A percentile compares a stretch with the other conserved stretches of the same genome.
Evolutionary conservation across 352 stramenopile genomes (phyloP).

Genomic region (Phytophthora niederhauseri): DNA sequence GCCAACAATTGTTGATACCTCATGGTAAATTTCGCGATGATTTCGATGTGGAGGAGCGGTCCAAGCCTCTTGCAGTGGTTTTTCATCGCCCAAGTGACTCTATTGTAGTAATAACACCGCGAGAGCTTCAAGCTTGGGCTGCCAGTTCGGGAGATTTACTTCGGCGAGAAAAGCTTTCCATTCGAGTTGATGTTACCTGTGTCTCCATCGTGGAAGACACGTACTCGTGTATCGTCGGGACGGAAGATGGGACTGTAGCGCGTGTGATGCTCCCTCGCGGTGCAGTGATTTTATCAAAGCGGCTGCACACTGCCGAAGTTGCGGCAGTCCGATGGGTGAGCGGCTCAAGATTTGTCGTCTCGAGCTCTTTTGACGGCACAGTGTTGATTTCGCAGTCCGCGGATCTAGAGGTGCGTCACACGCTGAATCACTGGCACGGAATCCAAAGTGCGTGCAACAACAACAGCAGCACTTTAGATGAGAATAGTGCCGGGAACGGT

Average conservation of each 20-base stretch:
- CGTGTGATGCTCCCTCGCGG: slow-evolving; percentile 44
- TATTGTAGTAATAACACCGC: slow-evolving; percentile 42
- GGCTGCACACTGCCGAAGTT: slow-evolving; percentile 33
- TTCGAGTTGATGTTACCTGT: slow-evolving; percentile 40
- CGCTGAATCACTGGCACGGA: slow-evolving; percentile 51
- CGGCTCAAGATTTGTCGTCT: slow-evolving; percentile 29
- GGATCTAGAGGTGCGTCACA: slow-evolving; percentile 40
- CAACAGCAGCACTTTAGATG: background rate
- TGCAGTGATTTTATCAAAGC: slow-evolving; percentile 36
- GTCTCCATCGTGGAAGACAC: slow-evolving; percentile 41
- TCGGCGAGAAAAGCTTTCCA: slow-evolving; percentile 21
- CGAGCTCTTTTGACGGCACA: slow-evolving; percentile 38
- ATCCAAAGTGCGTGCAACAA: slow-evolving; percentile 29
- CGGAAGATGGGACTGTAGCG: slow-evolving; percentile 44
- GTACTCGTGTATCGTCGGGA: slow-evolving; percentile 53
- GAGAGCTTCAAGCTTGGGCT: slow-evolving; percentile 40
- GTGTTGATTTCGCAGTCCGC: slow-evolving; percentile 42
- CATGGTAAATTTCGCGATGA: background rate
- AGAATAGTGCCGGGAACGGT: background rate
- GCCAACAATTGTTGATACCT: background rate
- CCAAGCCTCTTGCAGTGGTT: slow-evolving; percentile 42
- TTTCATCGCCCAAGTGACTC: slow-evolving; percentile 33
- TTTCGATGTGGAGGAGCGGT: slow-evolving; percentile 30
- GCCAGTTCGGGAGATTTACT: slow-evolving; percentile 27
- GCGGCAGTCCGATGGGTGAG: slow-evolving; percentile 29